Evolutionary conservation across 1,139 yeast genomes (phyloP), one percentile per base, ranked within the genome.

Genomic region (Casaregolazyma suthepensis): DNA sequence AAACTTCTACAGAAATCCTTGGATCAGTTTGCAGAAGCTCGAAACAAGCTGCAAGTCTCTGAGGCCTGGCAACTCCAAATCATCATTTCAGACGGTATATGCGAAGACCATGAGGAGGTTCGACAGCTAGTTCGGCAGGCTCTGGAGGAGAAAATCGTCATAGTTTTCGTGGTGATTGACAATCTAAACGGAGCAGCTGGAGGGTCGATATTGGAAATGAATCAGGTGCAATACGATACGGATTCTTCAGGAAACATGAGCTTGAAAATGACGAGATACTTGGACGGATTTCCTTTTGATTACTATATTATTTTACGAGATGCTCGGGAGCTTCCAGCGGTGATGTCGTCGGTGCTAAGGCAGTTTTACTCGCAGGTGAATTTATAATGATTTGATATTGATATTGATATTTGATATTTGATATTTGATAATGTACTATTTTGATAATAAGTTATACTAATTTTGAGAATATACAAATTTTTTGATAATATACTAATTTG

Each of bases 211-310:
- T 73, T 93, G 74, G 97, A 93, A 62, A 90, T 94, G 96, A 86
- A 85, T 56, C 97, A 93, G 72, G 99, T 91, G 38, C 81, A 78
- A 56, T 94, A 91, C 65, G 76, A 79, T 17, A 82, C 87, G 40
- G 85, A 83, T 59, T 76, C 71, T n/a, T 75, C 76, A 51, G 97
- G 97, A 2, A 80, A 80, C 54, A 78, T 82, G 81, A 79, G 79
- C 46, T 74, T 94, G 59, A 80, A 85, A 67, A 94, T 94, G 57
- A 85, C 82, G 57, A 86, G 85, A 63, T 94, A 94, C 64, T 77
- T 94, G 71, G 97, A 93, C 62, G 81, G 87, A 23, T 94, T 94
- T 82, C 98, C 99, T 62, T 94, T 94, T 71, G 98, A 94, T 66
- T 93, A 87, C 68, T 94, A 91, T 65, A 96, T 93, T 56, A 93